Evolutionary conservation across 2,329 filamentous ascomycete species (phyloP), one percentile per base, ranked within the genome.

Genomic region (Arthroderma sp.): DNA sequence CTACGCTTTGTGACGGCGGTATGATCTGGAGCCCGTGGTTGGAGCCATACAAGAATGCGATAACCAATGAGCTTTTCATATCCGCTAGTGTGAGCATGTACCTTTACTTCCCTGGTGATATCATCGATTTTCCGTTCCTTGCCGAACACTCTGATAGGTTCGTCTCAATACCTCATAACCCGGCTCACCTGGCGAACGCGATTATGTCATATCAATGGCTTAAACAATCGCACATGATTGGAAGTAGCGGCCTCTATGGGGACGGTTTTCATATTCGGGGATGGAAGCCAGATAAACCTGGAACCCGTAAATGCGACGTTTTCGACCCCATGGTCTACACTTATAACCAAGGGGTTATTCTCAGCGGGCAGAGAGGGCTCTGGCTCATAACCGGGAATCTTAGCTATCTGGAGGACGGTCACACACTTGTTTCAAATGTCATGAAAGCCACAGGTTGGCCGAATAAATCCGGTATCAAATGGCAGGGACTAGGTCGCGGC

Each of bases 271-370:
- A 96, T 61, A 82, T 96, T 56, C 75, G 71, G 9, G 77, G 77
- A 27, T 83, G 73, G 65, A 59, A 65, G 30, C 66, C 68, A 46
- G 65, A 68, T 5, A 72, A 73, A 48, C 72, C 71, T 28, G 77
- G 80, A 41, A 86, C 83, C 45, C 80, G 76, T 0, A 72, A 77
- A 50, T 95, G 89, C 61, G 85, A 95, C 58, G 62, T 76, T 41
- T 77, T 87, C 40, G 85, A 94, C 61, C 78, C 88, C 53, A 89
- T 87, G 80, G 82, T 94, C 6, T 94, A 88, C 63, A 93, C 87
- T 0, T 95, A 96, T 68, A 96, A 96, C 64, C 89, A 96, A 63
- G 89, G 88, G 22, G 86, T 95, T 3, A 57, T 96, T 1, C 74
- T 95, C 22, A 87, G 84, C 4, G 88, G 86, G 8, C 76, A 86